Evolutionary conservation across 2,329 filamentous ascomycete genomes (phyloP), one percentile per base, ranked within the genome.

Genomic region (Eurotiales sp.): DNA sequence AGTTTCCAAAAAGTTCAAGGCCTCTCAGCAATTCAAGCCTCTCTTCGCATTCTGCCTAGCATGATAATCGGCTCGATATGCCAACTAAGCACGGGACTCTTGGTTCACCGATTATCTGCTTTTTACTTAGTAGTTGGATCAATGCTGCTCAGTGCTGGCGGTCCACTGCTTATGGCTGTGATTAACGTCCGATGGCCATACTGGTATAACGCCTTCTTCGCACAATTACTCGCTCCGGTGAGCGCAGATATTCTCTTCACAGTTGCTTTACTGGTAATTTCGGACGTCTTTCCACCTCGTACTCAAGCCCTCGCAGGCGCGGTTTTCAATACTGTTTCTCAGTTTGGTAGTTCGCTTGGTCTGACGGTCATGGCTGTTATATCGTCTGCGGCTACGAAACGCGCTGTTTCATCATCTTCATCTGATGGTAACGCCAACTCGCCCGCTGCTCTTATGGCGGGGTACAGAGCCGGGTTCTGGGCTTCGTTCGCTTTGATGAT

Each of bases 261-360:
- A 0, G 74, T 84, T 2, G 78, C 75, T 0, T 67, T 78, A 19
- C 71, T 84, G 17, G 65, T 83, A 3, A 74, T 84, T 7, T 73
- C 75, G 0, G 75, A 79, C 12, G 73, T 71, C 2, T 84, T 84
- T 54, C 77, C 79, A 0, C 69, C 74, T n/a, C 66, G 79, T 8
- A 82, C 73, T 1, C 81, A 85, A 52, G 78, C 78, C 0, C 66
- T 85, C 0, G 81, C 80, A 0, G 83, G 82, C 0, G 81, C 79
- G 0, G 81, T 85, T 0, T 85, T 84, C 62, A 83, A 82, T 54
- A 82, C 80, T 0, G 69, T 78, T 0, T 67, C 73, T 0, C 80
- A 84, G 55, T 77, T 84, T 50, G 81, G 81, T 0, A 75, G 72
- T 15, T 73, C 75, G 0, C 67, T 83, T 1, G 79, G 78, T 0